Evolutionary conservation across 768 basidiomycete species (phyloP).

Genomic region (Termitomyces sp.): DNA sequence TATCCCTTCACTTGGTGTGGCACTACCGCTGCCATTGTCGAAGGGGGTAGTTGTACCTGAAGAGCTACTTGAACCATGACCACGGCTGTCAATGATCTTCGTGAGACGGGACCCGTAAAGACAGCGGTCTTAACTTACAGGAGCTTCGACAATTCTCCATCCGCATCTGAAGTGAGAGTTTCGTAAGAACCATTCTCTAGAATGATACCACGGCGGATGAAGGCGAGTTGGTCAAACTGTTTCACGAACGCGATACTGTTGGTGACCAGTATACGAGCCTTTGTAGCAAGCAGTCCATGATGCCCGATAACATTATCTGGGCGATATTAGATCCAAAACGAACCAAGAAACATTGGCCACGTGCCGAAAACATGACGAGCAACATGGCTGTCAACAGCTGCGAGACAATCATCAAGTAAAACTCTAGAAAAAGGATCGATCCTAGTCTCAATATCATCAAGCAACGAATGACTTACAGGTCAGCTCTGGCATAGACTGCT

Average conservation of each 20-base stretch:
- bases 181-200: constrained; percentile 68
- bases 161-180: constrained; percentile 49
- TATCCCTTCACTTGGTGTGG: constrained; percentile 24
- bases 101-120: background rate
- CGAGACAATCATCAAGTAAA: constrained; percentile 86
- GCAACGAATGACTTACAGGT: constrained; percentile 47
- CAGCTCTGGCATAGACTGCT: constrained; percentile 88
- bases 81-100: constrained; percentile 13
- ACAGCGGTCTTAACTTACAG: constrained; percentile 40
- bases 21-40: constrained; percentile 22
- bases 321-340: background rate
- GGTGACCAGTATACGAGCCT: constrained; percentile 82
- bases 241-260: constrained; percentile 82
- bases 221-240: constrained; percentile 69
- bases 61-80: constrained; percentile 38
- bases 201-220: constrained; percentile 77
- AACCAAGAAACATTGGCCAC: constrained; percentile 4
- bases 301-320: constrained; percentile 85
- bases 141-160: constrained; percentile 68
- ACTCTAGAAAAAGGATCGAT: constrained; percentile 32
- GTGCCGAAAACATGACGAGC: constrained; percentile 80
- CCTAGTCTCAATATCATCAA: background rate
- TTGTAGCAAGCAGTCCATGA: constrained; percentile 70
- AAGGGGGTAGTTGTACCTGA: constrained; percentile 53
- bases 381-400: constrained; percentile 83